Evolutionary conservation across 1,284 basidiomycete species (phyloP).

Genomic region (Puccinia polysora): DNA sequence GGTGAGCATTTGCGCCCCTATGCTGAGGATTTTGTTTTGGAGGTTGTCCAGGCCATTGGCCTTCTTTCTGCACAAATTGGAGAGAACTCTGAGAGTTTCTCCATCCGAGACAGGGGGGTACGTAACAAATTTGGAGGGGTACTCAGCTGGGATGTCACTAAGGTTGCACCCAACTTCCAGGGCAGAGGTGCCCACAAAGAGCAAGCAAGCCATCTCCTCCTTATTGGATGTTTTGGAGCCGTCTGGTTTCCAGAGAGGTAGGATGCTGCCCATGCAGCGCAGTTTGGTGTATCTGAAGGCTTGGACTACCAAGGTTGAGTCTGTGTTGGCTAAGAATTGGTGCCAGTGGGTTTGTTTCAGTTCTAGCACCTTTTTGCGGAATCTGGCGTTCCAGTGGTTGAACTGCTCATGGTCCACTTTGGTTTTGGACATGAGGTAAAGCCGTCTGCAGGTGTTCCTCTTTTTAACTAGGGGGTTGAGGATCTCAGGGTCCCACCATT

Average conservation of each 20-base stretch:
- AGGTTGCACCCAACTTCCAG: neutral
- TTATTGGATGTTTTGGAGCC: neutral
- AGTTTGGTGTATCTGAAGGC: neutral
- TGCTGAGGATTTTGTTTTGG: neutral
- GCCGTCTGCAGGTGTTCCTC: no score
- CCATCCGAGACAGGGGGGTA: neutral
- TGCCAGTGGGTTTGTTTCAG: neutral
- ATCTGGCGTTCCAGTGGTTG: neutral
- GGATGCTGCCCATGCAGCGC: neutral
- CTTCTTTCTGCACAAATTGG: neutral
- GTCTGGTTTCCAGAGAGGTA: neutral
- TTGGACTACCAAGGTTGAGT: neutral
- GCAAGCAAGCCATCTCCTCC: neutral
- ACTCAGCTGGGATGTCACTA: neutral
- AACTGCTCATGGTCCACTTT: neutral
- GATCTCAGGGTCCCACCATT: no score
- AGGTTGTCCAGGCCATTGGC: neutral
- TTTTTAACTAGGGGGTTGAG: no score
- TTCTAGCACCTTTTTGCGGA: neutral
- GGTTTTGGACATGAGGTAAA: no score
- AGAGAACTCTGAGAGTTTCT: neutral
- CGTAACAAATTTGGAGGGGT: neutral
- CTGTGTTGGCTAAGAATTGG: neutral
- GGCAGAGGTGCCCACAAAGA: neutral
- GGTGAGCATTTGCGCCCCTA: neutral